Percentiles rank a stretch among this genome's conserved stretches.
These are phyloP conservation scores for Fusarium chlamydosporum DNA, from an alignment of 2,329 filamentous ascomycete genomes.

Conservation along the genomic window DNA sequence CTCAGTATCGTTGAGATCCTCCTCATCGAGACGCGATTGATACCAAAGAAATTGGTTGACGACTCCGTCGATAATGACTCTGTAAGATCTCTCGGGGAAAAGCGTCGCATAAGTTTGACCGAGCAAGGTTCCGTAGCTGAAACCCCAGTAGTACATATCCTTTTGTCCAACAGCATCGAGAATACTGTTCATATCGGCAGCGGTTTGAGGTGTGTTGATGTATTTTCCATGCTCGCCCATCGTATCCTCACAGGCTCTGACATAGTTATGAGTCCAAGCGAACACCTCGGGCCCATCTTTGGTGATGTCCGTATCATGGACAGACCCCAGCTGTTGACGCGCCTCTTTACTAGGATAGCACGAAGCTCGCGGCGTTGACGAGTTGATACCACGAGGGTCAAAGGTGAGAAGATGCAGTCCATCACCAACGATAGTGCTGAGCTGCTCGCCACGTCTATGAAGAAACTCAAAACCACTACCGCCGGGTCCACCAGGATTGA, in stretches of 20 bases:
- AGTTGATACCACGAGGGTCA: slow-evolving; percentile 62
- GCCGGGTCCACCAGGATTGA: slow-evolving; percentile 66
- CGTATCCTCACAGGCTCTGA: slow-evolving; percentile 59
- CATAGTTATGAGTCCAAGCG: slow-evolving; percentile 60
- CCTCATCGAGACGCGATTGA: slow-evolving; percentile 40
- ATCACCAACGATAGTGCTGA: slow-evolving; percentile 58
- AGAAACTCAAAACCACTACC: slow-evolving; percentile 59
- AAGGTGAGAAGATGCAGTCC: slow-evolving; percentile 63
- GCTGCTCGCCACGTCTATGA: slow-evolving; percentile 53
- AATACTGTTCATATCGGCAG: slow-evolving; percentile 66
- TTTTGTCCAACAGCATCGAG: slow-evolving; percentile 57
- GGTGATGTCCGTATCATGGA: slow-evolving; percentile 47
- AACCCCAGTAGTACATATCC: slow-evolving; percentile 58
- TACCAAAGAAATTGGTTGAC: slow-evolving; percentile 56
- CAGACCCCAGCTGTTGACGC: slow-evolving; percentile 48
- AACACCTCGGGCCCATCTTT: slow-evolving; percentile 58
- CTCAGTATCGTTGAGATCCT: slow-evolving; percentile 52
- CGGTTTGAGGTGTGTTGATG: slow-evolving; percentile 65
- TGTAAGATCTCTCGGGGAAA: slow-evolving; percentile 53
- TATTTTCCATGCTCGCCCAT: slow-evolving; percentile 62
- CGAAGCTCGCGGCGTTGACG: slow-evolving; percentile 51
- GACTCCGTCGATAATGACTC: slow-evolving; percentile 57
- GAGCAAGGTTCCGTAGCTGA: slow-evolving; percentile 60
- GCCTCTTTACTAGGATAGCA: slow-evolving; percentile 59
- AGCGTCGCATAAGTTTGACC: slow-evolving; percentile 59